Evolutionary conservation across 805 yeast genomes (phyloP).

Genomic region (Myxozyma mucilagina): DNA sequence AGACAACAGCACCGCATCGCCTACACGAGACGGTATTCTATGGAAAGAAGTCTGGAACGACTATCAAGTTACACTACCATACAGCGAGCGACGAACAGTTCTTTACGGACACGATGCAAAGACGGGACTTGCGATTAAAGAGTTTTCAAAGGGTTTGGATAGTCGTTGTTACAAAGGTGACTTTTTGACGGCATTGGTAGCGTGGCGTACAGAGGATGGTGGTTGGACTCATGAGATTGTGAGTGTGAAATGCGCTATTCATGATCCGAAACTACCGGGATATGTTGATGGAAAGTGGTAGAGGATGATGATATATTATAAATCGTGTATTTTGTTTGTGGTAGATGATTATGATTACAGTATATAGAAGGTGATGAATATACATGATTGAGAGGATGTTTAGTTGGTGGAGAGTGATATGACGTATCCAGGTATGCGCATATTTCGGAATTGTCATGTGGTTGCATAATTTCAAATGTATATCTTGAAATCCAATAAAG

Average conservation of each 20-base stretch:
- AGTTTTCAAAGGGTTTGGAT: constrained; percentile 78
- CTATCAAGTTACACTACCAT: constrained; percentile 29
- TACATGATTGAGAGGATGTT: no score
- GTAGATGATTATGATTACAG: no score
- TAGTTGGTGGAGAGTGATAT: no score
- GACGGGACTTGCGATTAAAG: constrained; percentile 64
- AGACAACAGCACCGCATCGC: constrained; percentile 58
- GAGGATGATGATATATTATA: background rate
- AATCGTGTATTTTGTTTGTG: no score
- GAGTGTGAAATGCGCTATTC: constrained; percentile 30
- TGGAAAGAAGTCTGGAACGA: constrained; percentile 38
- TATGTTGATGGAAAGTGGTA: constrained; percentile 25
- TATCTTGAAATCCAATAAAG: no score
- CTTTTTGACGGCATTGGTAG: constrained; percentile 60
- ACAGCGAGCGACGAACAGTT: constrained; percentile 46
- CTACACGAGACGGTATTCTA: constrained; percentile 37
- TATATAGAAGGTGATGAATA: no score
- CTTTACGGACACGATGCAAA: constrained; percentile 90
- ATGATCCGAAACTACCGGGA: constrained; percentile 32
- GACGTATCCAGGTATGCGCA: no score
- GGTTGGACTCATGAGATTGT: constrained; percentile 25
- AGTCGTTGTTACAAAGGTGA: constrained; percentile 80
- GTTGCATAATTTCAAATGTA: no score
- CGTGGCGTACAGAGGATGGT: constrained; percentile 34
- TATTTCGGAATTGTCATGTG: no score